Conservation (phyloP, 306 rosid genomes). For the Glycyrrhiza uralensis region DNA sequence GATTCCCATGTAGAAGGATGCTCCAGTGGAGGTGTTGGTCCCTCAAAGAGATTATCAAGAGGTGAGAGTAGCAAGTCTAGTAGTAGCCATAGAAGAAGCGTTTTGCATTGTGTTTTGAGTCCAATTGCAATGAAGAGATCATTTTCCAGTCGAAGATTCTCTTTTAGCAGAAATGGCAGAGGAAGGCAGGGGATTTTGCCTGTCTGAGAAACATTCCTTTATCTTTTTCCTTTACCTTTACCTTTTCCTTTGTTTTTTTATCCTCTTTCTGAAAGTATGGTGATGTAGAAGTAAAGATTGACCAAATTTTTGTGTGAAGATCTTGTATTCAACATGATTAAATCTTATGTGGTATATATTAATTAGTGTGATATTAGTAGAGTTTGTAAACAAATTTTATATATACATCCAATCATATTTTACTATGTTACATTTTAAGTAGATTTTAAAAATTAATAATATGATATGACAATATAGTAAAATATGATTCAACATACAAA, state of each 20-base stretch:
- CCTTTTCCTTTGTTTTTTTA: not conserved
- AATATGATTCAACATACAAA: no score
- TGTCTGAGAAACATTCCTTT: constrained; percentile 26
- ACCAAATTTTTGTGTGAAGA: constrained; percentile 29
- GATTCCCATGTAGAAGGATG: constrained; percentile 38
- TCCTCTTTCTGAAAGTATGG: not conserved
- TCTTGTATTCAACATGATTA: constrained; percentile 14
- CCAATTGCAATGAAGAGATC: constrained; percentile 89
- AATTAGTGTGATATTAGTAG: constrained; percentile 21
- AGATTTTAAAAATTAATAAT: no score
- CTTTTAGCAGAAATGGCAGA: constrained; percentile 52
- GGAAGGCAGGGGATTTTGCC: constrained; percentile 51
- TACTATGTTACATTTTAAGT: no score
- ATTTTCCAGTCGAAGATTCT: constrained; percentile 79
- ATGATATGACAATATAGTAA: no score
- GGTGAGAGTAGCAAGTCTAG: constrained; percentile 49
- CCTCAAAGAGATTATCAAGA: constrained; percentile 54
- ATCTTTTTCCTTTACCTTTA: not conserved
- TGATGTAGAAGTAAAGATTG: constrained; percentile 3
- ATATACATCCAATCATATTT: no score
- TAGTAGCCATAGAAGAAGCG: constrained; percentile 44
- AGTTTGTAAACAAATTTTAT: no score
- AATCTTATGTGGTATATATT: not conserved
- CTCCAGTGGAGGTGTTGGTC: constrained; percentile 39
- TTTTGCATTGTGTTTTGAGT: constrained; percentile 55